Evolutionary conservation across 768 basidiomycete species (phyloP).

Genomic region (Suillus weaverae): DNA sequence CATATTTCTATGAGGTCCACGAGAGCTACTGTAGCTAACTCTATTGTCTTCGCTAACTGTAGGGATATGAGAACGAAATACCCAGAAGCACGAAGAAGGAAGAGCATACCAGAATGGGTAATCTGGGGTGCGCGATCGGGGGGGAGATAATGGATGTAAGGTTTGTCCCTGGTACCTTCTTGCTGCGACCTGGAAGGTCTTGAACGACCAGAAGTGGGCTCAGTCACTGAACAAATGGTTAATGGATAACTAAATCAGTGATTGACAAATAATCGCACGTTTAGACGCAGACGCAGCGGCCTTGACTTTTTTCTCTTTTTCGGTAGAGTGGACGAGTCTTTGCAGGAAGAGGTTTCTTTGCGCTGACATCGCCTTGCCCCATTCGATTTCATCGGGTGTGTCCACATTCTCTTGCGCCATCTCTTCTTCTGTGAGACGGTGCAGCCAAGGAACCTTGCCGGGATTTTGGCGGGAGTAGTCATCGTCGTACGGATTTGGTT

Average conservation of each 20-base stretch:
- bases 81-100: not conserved
- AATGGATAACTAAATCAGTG: not conserved
- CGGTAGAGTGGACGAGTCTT: conserved; percentile 58
- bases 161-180: conserved; percentile 31
- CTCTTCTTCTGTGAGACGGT: conserved; percentile 55
- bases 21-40: conserved; percentile 13
- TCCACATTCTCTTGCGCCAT: conserved; percentile 73
- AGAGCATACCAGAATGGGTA: conserved; percentile 24
- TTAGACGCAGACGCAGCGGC: conserved; percentile 32
- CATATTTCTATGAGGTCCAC: conserved; percentile 41
- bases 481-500: conserved; percentile 76
- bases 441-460: conserved; percentile 65
- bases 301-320: conserved; percentile 52
- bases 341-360: conserved; percentile 71
- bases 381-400: conserved; percentile 71
- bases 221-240: conserved; percentile 17
- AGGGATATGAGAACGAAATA: not conserved
- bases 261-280: conserved; percentile 22
- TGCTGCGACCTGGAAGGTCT: conserved; percentile 23
- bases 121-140: conserved; percentile 24
- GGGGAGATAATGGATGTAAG: conserved; percentile 35
- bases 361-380: conserved; percentile 73
- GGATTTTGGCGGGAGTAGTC: conserved; percentile 55
- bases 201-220: conserved; percentile 27
- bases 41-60: conserved; percentile 20